Evolutionary conservation across 805 yeast genomes (phyloP), one percentile per base, ranked within the genome.

Genomic region (Priceomyces medius): DNA sequence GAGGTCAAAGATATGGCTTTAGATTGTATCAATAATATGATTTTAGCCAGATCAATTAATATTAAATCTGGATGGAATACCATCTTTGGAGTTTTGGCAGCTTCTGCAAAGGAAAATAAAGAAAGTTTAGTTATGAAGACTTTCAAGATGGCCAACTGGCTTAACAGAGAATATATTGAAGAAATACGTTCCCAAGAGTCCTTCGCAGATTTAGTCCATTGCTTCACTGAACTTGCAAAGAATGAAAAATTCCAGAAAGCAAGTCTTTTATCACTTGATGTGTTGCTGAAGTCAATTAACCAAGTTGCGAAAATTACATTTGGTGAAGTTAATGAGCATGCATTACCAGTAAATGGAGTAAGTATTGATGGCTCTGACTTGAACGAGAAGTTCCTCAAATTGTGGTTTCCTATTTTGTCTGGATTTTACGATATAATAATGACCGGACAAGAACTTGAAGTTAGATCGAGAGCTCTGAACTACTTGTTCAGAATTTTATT

Each of bases 61-160:
- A 85, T 93, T 48, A 83, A 80, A 57, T 89, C 97, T 14, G 99
- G 99, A 35, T 93, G 99, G 99, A 79, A 79, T 45, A 82, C 98
- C 0, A 82, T 95, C 40, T 80, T 93, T 54, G 85, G 81, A 19
- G 85, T 88, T 2, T 77, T 91, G 48, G 78, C 83, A 4, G 81
- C 75, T 38, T 88, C 95, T 4, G 91, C 96, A 3, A 68, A 66
- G 36, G 81, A 77, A 16, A 64, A 67, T 20, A 70, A 72, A 41
- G 89, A 81, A 49, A 51, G 73, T 5, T 67, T 85, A 45, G 90
- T 88, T 0, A 56, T 65, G 31, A 80, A 80, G 44, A 81, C 90
- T 0, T 85, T 76, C 58, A 76, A 78, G 20, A 72, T 85, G 56
- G 79, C 83, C 3, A 77, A 75, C 43, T 71, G 75, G 58, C 81